Base-by-base conservation (phyloP, 108 stramenopile genomes). In the Pseudonitzschia multistriata region DNA sequence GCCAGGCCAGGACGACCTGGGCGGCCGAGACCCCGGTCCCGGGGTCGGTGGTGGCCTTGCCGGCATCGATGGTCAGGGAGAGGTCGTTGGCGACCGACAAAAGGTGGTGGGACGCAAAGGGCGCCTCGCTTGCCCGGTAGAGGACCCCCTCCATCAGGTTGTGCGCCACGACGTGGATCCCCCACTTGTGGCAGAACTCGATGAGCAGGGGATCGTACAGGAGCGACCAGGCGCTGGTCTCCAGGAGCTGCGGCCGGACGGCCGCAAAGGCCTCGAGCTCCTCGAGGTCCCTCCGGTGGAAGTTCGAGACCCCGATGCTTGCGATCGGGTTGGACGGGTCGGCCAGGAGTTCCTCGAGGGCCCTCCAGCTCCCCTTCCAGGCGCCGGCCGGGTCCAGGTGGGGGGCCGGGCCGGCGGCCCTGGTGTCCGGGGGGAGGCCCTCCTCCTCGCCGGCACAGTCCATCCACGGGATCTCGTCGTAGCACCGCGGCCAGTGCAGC, bases 271-370 rank as follows among this genome's bases (percentile, higher is more conserved):
- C 61, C n/a, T 67, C 45, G 33, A 95, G 66, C 21, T 67, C 76
- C 37, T 78, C 80, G 59, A 92, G 53, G 59, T 95, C 94, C 10
- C 89, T 73, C 25, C 82, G 21, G 10, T 87, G 81, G 67, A 95
- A 95, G 70, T 95, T 95, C 42, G 89, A 89, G 28, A 95, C 86
- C 3, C 94, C 94, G 49, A 95, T 95, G 50, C 87, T 87, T 19
- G 74, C 82, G 30, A 95, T 80, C n/a, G 72, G 68, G 25, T 65
- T 57, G 33, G 68, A 21, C 1, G 42, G 3, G 28, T 74, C 74
- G 13, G 29, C 27, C 72, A 83, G 86, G 19, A 89, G 13, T 13
- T 88, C 85, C 74, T 95, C 94, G 37, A 95, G 72, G 10, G 87
- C 88, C 61, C 72, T 84, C 94, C 94, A 95, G 25, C 83, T 85